Evolutionary conservation across 2,329 filamentous ascomycete genomes (phyloP), one percentile per base, ranked within the genome.

Genomic region (Scopulariopsis brevicaulis): DNA sequence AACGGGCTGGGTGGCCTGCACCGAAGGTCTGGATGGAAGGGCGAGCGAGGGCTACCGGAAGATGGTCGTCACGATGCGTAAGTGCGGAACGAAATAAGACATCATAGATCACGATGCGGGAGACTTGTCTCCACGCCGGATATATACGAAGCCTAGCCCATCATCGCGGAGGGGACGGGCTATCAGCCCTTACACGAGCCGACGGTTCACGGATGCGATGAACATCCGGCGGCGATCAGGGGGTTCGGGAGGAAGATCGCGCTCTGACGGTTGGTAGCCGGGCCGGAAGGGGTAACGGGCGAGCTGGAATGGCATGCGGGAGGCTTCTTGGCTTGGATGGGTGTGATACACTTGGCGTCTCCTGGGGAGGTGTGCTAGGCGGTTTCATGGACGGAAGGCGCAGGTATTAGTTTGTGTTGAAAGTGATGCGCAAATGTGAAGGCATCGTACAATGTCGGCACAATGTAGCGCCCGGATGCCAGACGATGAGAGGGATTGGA

Each of bases 161-260:
- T 32, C 8, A 4, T 32, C 28, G 8, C 28, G 28, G 8, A 46
- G n/a, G 15, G 15, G 40, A n/a, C 18, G 40, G 40, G 18, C 15
- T n/a, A 46, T 18, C 32, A 10, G 32, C 40, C 34, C 34, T 32
- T 6, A 18, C 43, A 43, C 55, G 34, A 15, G 28, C 20, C 25
- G 34, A 50, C 20, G 20, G 25, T 20, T n/a, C 40, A 48, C 55
- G 55, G 55, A 53, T 57, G 32, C 32, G 55, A 53, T 57, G 52
- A 57, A 57, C 48, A 52, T 57, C 55, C 55, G 55, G 50, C 48
- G 55, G 55, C 48, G 55, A 57, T 57, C 55, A 57, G 55, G 55
- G 40, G 43, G 15, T 50, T n/a, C 54, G 32, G 37, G 43, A 40
- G 4, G 18, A 40, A 15, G 4, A 18, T 18, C 37, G 3, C 37